Conservation (phyloP, 2,329 filamentous ascomycete genomes). For the Sporothrix pallida region DNA sequence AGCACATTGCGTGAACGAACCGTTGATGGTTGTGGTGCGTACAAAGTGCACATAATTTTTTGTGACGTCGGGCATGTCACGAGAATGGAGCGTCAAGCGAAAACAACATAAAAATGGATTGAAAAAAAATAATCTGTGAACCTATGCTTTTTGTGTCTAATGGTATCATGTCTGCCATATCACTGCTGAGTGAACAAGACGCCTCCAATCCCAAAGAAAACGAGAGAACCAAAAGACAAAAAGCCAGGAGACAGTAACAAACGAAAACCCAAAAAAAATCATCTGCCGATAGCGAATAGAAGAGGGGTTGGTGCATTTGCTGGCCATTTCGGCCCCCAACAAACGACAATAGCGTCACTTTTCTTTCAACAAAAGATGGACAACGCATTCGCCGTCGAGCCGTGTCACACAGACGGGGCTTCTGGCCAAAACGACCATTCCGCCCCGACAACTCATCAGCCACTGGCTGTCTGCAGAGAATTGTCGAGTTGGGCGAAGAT, state of each 20-base stretch:
- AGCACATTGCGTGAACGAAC: conserved; percentile 1
- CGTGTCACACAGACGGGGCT: not conserved
- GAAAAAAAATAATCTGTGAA: not conserved
- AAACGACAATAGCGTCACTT: not conserved
- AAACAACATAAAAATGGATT: not conserved
- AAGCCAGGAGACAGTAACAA: not conserved
- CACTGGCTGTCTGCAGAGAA: not conserved
- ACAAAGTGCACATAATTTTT: conserved; percentile 20
- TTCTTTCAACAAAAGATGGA: not conserved
- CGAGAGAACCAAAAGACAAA: not conserved
- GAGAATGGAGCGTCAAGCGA: not conserved
- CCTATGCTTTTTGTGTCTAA: conserved; percentile 9
- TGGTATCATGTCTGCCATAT: conserved; percentile 25
- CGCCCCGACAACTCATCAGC: not conserved
- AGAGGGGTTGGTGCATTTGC: conserved; percentile 11
- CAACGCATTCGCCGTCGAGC: conserved; percentile 21
- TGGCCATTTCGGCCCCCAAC: conserved; percentile 17
- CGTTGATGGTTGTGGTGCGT: not conserved
- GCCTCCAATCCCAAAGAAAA: not conserved
- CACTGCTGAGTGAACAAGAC: not conserved
- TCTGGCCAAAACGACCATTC: not conserved
- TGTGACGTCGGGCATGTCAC: not conserved
- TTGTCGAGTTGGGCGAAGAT: not conserved
- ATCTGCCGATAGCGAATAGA: conserved; percentile 13
- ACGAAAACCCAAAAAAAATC: not conserved